phyloP scores from a whole-genome alignment of 2,329 filamentous ascomycete genomes.

The Catunica adiposa region DNA sequence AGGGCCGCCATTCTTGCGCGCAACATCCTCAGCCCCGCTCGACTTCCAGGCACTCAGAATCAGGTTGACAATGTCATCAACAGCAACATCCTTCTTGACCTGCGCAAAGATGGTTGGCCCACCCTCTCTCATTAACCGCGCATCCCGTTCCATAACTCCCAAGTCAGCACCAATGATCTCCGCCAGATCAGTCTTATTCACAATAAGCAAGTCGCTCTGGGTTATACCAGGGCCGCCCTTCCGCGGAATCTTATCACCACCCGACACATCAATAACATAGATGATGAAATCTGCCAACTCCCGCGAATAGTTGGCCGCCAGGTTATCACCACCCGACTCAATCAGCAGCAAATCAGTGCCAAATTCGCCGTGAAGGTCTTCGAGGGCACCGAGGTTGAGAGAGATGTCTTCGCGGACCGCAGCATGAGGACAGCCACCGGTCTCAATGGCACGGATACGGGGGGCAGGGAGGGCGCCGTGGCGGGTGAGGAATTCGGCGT shows the following conservation, averaged over 20 bases:
- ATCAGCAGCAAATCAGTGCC: conserved; percentile 73
- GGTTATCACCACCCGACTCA: conserved; percentile 88
- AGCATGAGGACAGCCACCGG: conserved; percentile 89
- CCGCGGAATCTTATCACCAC: conserved; percentile 88
- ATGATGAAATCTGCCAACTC: conserved; percentile 96
- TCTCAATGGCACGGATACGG: conserved; percentile 91
- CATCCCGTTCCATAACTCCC: conserved; percentile 85
- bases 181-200: conserved; percentile 95
- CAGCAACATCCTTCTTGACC: conserved; percentile 79
- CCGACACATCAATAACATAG: conserved; percentile 94
- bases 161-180: conserved; percentile 82
- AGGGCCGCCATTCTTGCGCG: conserved; percentile 38
- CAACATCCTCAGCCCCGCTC: conserved; percentile 57
- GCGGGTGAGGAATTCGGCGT: conserved; percentile 89
- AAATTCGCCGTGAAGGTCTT: conserved; percentile 72
- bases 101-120: conserved; percentile 92
- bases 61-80: conserved; percentile 74
- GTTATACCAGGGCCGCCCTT: conserved; percentile 97
- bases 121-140: conserved; percentile 84
- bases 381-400: conserved; percentile 80
- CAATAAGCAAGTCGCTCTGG: conserved; percentile 79
- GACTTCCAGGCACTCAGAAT: conserved; percentile 86
- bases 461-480: conserved; percentile 65
- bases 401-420: conserved; percentile 95
- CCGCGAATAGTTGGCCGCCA: conserved; percentile 89